Conservation (phyloP, 192 early-diverging fungal genomes). For the Irineochytrium annulatum region DNA sequence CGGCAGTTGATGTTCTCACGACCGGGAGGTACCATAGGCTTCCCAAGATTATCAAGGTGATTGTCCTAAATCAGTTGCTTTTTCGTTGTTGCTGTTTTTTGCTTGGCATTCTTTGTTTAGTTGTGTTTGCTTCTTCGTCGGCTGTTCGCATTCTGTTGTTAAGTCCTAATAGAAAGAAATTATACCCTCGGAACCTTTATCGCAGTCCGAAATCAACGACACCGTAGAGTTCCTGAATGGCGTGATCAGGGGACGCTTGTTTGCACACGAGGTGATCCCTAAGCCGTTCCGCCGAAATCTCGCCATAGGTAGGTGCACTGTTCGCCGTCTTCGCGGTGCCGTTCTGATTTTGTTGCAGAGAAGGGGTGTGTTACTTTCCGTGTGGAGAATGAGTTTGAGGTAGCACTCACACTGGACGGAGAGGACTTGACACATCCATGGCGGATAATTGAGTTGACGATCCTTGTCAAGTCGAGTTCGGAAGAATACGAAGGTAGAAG, state of each 20-base stretch:
- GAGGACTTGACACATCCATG: constrained; percentile 52
- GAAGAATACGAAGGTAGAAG: constrained; percentile 30
- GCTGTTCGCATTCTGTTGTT: background rate
- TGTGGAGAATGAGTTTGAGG: constrained; percentile 64
- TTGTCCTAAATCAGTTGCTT: background rate
- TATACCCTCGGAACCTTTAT: constrained; percentile 55
- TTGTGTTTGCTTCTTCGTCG: too few species aligned
- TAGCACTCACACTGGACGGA: constrained; percentile 66
- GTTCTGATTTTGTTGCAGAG: constrained; percentile 20
- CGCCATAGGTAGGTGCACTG: constrained; percentile 25
- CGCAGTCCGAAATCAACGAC: constrained; percentile 53
- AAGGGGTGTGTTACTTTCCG: constrained; percentile 72
- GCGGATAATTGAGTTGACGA: constrained; percentile 66
- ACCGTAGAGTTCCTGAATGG: constrained; percentile 63
- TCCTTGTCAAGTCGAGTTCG: constrained; percentile 58
- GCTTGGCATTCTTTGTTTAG: too few species aligned
- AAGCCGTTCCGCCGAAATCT: constrained; percentile 20
- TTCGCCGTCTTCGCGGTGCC: constrained; percentile 9
- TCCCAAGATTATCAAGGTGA: constrained; percentile 69
- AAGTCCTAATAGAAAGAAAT: constrained; percentile 21
- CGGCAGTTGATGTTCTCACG: constrained; percentile 81
- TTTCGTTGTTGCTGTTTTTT: constrained; percentile 1
- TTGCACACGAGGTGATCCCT: constrained; percentile 70
- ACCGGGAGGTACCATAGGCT: constrained; percentile 78
- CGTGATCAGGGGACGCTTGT: constrained; percentile 66